Evolutionary conservation across 108 stramenopile species (phyloP).

Genomic region (Cylindrotheca fusiformis): DNA sequence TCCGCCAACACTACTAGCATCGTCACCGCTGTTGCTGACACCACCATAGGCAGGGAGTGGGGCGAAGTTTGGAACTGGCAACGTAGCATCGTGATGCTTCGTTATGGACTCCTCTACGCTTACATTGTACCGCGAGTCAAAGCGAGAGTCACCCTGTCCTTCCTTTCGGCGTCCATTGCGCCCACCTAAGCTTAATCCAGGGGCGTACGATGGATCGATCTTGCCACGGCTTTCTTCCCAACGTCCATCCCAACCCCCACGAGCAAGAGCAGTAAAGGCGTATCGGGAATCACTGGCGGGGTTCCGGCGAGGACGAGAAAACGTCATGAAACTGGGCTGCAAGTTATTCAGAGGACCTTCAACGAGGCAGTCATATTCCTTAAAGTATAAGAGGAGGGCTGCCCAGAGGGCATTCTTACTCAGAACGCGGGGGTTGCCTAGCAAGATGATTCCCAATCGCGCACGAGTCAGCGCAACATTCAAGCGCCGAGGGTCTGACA

Average conservation of each 20-base stretch:
- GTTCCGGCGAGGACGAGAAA: slow-evolving; percentile 87
- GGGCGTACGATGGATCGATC: slow-evolving; percentile 31
- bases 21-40: slow-evolving; percentile 47
- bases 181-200: slow-evolving; percentile 44
- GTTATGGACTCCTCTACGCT: slow-evolving; percentile 9
- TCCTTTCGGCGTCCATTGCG: slow-evolving; percentile 57
- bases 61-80: slow-evolving; percentile 84
- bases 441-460: slow-evolving; percentile 87
- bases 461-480: slow-evolving; percentile 99
- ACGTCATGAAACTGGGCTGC: slow-evolving; percentile 90
- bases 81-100: neutral
- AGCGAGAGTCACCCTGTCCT: slow-evolving; percentile 73
- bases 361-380: slow-evolving; percentile 89
- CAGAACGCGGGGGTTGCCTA: slow-evolving; percentile 96
- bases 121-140: slow-evolving; percentile 77
- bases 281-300: slow-evolving; percentile 81
- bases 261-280: slow-evolving; percentile 86
- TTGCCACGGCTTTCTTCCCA: slow-evolving; percentile 74
- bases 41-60: slow-evolving; percentile 78
- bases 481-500: slow-evolving; percentile 96
- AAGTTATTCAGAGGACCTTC: slow-evolving; percentile 91
- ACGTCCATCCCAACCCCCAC: slow-evolving; percentile 88
- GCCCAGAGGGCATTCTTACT: slow-evolving; percentile 97
- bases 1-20: slow-evolving; percentile 75
- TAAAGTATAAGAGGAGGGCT: slow-evolving; percentile 90